Base-by-base conservation (phyloP, 305 asterid species). In the Fraxinus paxiana region DNA sequence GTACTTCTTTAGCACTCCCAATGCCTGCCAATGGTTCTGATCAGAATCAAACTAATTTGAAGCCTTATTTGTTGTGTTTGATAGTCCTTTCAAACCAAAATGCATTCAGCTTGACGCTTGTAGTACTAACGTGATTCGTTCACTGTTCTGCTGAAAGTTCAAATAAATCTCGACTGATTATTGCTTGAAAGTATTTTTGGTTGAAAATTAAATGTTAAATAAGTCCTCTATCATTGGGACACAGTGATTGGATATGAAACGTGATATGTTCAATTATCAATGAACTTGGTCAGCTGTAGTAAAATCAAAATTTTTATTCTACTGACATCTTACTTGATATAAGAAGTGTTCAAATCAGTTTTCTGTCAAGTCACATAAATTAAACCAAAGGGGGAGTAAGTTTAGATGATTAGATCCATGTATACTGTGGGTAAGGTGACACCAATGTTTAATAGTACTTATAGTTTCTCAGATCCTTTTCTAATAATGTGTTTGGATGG, bases 401-500 rank as follows among this genome's bases (percentile, higher is more conserved):
- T 65, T 10, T 12, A 65, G 73, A 24, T 24, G 73, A 26, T 26
- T 65, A 12, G 17, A 26, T 65, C 35, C 34, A 65, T 10, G 73
- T 65, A 26, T 65, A 28, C 73, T 65, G 17, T 26, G 34, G 72
- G n/a, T 10, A 77, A 82, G 79, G 56, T 56, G 75, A 43, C 15
- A 3, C 18, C 43, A 34, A 24, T 24, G 37, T 26, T 59, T n/a
- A 33, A 6, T 59, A 15, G 10, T 73, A 4, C 9, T 63, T 20
- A 46, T 35, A 13, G 26, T 26, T n/a, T 72, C 46, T 73, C 31
- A 10, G 31, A 20, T 73, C 18, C 30, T 22, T 73, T 2, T 69
- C 51, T 65, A 67, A 65, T 65, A 24, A 41, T 79, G 35, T 69
- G 28, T 78, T 37, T 79, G 2, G 46, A 67, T 63, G 65, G 79